Evolutionary conservation across 208 protist species (phyloP).

Genomic region (Acanthamoeba culbertsoni): DNA sequence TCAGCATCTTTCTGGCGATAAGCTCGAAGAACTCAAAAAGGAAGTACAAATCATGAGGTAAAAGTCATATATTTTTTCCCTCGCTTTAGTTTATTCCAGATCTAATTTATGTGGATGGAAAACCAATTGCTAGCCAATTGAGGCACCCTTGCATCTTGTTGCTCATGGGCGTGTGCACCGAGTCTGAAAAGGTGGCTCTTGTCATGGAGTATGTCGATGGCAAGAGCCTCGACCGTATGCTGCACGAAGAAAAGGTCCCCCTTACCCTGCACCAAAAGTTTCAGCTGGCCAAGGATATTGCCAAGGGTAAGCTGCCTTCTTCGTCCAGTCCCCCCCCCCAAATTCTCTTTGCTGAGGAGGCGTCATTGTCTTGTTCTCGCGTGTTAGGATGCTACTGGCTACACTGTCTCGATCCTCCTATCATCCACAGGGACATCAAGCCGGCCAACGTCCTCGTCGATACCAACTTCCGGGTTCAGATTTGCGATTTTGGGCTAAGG

Average conservation of each 20-base stretch:
- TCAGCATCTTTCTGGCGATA: background rate
- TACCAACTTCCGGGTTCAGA: slow-evolving; percentile 84
- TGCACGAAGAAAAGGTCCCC: background rate
- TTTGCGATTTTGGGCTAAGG: slow-evolving; percentile 94
- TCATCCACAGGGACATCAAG: slow-evolving; percentile 92
- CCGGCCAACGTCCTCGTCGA: slow-evolving; percentile 91
- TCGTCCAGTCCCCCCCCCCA: too few species aligned
- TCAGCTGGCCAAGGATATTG: slow-evolving; percentile 25
- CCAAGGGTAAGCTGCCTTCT: background rate
- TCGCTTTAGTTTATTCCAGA: background rate
- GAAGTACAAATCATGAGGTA: slow-evolving; percentile 40
- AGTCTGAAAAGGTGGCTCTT: background rate
- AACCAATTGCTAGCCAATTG: background rate
- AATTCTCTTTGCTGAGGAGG: too few species aligned
- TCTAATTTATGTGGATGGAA: background rate
- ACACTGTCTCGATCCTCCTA: slow-evolving; percentile 57
- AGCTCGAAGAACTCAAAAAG: slow-evolving; percentile 26
- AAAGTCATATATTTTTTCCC: too few species aligned
- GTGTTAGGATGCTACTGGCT: slow-evolving; percentile 41
- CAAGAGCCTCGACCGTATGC: background rate
- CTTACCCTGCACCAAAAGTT: slow-evolving; percentile 3
- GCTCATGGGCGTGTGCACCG: slow-evolving; percentile 47
- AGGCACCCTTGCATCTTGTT: slow-evolving; percentile 49
- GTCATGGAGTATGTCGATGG: slow-evolving; percentile 57
- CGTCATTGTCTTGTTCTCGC: too few species aligned